phyloP scores from a whole-genome alignment of 2,329 filamentous ascomycete species.

The Fusarium sp. region DNA sequence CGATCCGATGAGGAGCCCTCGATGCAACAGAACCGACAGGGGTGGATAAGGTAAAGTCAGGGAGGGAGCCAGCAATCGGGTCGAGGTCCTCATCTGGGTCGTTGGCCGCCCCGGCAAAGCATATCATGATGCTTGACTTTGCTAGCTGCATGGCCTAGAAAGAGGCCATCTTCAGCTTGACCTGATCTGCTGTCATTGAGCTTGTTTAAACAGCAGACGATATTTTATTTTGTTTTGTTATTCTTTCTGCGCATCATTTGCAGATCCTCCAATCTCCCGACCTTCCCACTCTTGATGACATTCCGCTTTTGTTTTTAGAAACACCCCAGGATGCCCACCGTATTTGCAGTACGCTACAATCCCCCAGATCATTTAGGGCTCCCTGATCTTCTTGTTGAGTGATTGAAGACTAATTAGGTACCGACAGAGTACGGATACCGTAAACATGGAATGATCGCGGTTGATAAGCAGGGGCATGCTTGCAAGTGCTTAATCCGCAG shows the following conservation, averaged over 20 bases:
- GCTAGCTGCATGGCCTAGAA: slow-evolving; percentile 14
- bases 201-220: slow-evolving; percentile 25
- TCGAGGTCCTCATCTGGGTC: slow-evolving; percentile 10
- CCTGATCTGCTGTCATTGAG: slow-evolving; percentile 7
- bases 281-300: slow-evolving; percentile 19
- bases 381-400: slow-evolving; percentile 9
- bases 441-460: neutral
- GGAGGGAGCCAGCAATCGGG: slow-evolving; percentile 19
- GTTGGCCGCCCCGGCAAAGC: slow-evolving; percentile 28
- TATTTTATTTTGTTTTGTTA: slow-evolving; percentile 9
- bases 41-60: slow-evolving; percentile 15
- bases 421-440: neutral
- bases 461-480: slow-evolving; percentile 15
- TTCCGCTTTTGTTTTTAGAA: slow-evolving; percentile 41
- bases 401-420: slow-evolving; percentile 1
- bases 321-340: slow-evolving; percentile 21
- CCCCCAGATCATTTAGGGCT: slow-evolving; percentile 8
- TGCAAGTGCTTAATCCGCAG: slow-evolving; percentile 13
- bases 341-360: slow-evolving; percentile 15
- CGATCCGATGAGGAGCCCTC: slow-evolving; percentile 33
- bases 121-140: slow-evolving; percentile 20
- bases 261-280: slow-evolving; percentile 41
- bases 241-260: slow-evolving; percentile 27
- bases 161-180: slow-evolving; percentile 5
- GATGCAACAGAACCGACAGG: slow-evolving; percentile 25